Base-by-base conservation (phyloP, 2,329 filamentous ascomycete species). In the Pyrenophora seminiperda region DNA sequence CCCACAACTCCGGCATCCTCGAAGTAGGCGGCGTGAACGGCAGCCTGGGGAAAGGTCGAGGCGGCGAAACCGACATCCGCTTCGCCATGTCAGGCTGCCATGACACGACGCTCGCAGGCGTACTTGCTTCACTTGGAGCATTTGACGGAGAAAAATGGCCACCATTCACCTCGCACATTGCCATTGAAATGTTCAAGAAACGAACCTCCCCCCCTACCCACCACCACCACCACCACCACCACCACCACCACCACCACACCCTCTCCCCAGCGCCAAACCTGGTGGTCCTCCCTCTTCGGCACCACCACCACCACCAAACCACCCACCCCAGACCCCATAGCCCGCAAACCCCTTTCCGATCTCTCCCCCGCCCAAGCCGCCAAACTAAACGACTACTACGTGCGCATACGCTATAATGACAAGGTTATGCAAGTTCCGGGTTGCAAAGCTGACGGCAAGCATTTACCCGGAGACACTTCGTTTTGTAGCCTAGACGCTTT, bases 401-500 rank as follows among this genome's bases (percentile, higher is more conserved):
- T 99, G 11, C 86, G 94, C 14, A 73, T 99, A 50, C 83, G 92
- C 41, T 99, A 96, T 74, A 99, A 99, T 64, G 94, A 97, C 71
- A 80, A 82, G 44, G 83, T 91, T 3, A 84, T 97, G 67, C 84
- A 81, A 11, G 81, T 99, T 14, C 93, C 93, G 0, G 92, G 90
- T 2, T 99, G 94, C 73, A 85, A 82, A 59, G 75, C 81, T 7
- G 74, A 79, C 0, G 90, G 91, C 5, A 95, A 92, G 53, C 94
- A 99, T 74, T 79, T 96, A 2, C 83, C 90, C 1, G 91, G 91
- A 1, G 89, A 97, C 62, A 87, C 91, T 61, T 89, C 85, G 19
- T 93, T 97, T 66, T 99, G 94, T 75, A 97, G 93, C 0, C 74
- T 99, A 86, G 84, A 88, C 48, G 91, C 93, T 0, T 99, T 99